These are phyloP conservation scores for Stevia rebaudiana DNA, from an alignment of 140 eudicot genomes.

Conservation along the genomic window DNA sequence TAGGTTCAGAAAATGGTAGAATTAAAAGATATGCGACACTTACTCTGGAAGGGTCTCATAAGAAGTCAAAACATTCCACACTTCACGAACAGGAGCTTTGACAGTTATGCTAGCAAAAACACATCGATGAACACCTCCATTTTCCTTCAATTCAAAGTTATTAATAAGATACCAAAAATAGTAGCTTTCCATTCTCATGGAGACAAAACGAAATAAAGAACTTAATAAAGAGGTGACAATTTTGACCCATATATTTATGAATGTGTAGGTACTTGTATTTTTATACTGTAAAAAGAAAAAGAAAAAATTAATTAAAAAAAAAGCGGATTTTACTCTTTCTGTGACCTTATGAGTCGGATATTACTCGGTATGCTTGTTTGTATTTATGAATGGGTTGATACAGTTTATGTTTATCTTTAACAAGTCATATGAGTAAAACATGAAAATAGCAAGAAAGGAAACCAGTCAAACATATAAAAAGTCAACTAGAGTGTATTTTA, in stretches of 20 bases:
- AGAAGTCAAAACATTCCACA: constrained; percentile 87
- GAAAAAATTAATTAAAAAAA: no score
- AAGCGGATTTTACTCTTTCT: no score
- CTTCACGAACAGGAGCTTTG: constrained; percentile 97
- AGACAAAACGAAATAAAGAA: neutral
- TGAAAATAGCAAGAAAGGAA: neutral
- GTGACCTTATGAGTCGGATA: no score
- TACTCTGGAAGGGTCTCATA: constrained; percentile 98
- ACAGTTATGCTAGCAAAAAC: constrained; percentile 95
- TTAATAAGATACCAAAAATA: constrained; percentile 16
- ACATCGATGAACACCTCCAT: constrained; percentile 96
- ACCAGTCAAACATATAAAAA: neutral
- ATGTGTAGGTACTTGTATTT: no score
- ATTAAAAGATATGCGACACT: constrained; percentile 36
- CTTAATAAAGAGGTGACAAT: neutral
- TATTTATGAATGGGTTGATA: neutral
- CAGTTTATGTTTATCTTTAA: neutral
- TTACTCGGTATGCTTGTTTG: no score
- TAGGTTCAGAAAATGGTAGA: no score
- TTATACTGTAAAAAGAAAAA: no score
- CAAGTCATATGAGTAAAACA: neutral
- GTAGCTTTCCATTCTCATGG: constrained; percentile 7
- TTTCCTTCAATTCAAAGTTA: constrained; percentile 55
- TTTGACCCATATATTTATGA: neutral
- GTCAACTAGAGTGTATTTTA: neutral